These are phyloP conservation scores for Ramaria sp. DNA, from an alignment of 768 basidiomycete genomes.

Conservation along the genomic window DNA sequence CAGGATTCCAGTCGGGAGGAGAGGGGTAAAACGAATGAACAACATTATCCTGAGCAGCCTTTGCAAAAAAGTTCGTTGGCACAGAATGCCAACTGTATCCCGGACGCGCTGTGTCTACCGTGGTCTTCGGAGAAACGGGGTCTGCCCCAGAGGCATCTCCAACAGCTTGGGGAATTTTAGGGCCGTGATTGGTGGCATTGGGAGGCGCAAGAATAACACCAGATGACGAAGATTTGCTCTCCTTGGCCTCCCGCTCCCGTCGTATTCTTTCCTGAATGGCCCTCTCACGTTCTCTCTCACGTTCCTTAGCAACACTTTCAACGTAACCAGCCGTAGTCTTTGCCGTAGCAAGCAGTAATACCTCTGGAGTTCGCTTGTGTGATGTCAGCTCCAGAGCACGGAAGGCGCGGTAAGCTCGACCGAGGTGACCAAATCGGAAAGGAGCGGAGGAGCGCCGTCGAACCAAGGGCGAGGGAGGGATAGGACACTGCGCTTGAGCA, in stretches of 20 bases:
- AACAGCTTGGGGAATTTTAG: not conserved
- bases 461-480: not conserved
- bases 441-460: not conserved
- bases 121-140: not conserved
- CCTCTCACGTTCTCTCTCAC: slow-evolving; percentile 68
- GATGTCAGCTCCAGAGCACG: slow-evolving; percentile 36
- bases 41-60: slow-evolving; percentile 1
- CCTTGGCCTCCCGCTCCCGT: slow-evolving; percentile 9
- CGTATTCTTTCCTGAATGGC: slow-evolving; percentile 40
- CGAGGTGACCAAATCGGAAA: slow-evolving; percentile 24
- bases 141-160: not conserved
- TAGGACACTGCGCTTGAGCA: not conserved
- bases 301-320: slow-evolving; percentile 62
- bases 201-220: not conserved
- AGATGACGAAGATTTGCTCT: not conserved
- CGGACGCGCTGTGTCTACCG: not conserved
- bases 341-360: slow-evolving; percentile 36
- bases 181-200: not conserved
- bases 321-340: slow-evolving; percentile 59
- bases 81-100: slow-evolving; percentile 4
- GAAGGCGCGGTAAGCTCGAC: slow-evolving; percentile 31
- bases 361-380: slow-evolving; percentile 31
- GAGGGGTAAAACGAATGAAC: slow-evolving; percentile 7
- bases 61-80: slow-evolving; percentile 5
- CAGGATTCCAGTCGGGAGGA: slow-evolving; percentile 5